Base-by-base conservation (phyloP, 345 rosid species). In the Hibiscus trionum region DNA sequence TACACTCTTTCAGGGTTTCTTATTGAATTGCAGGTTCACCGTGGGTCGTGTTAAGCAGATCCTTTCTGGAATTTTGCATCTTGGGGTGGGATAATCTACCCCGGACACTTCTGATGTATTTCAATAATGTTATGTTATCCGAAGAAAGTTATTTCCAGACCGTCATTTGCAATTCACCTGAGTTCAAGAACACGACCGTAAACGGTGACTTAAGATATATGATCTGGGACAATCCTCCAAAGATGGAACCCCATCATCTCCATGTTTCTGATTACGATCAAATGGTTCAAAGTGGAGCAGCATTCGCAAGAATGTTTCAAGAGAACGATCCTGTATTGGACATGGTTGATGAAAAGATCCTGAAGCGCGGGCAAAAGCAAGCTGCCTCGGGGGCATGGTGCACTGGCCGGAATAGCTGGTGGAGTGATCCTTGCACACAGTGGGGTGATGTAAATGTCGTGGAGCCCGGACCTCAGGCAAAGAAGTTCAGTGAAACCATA, bases 141-240 rank as follows among this genome's bases (percentile, higher is more conserved):
- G 94, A 93, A 77, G 99, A 96, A 84, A 85, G 87, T 64, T 96
- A 96, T 78, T 93, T 96, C 84, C 98, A 96, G 72, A 80, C 99
- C 0, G 97, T 96, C 16, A 76, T 96, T 31, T 96, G 99, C 95
- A 96, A 93, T 72, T 77, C 98, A 2, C 96, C 87, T 0, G 93
- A 88, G 85, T 96, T 87, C 77, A 89, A 78, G 82, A 93, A 96
- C 77, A 88, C 97, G 0, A 90, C 93, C 3, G 84, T 96, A 39
- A 96, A 93, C 79, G 84, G 84, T 15, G 96, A 96, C 78, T 84
- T 96, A 67, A 79, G 98, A 35, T 96, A 84, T 72, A 89, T 89
- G 94, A 82, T 93, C 46, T 96, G 99, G 99, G 99, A 96, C 79
- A 91, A 86, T 80, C 97, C 99, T 19, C 98, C 98, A 0, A 91